Conservation (phyloP, 371 early-diverging fungal genomes). For the Caulochytrium protostelioides region DNA sequence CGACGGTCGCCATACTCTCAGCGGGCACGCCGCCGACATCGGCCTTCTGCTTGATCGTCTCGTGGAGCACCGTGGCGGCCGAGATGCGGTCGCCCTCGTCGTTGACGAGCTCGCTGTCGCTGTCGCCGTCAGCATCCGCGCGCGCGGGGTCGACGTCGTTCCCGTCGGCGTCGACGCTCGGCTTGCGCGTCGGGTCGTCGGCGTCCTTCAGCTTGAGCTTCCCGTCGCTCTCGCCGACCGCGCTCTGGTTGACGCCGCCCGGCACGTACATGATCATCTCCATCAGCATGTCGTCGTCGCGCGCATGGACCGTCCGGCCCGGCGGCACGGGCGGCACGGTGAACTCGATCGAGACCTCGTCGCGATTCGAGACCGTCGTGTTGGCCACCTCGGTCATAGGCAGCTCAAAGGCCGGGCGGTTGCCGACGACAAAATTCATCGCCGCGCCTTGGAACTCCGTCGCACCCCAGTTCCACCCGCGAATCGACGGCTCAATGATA, state of each 20-base stretch:
- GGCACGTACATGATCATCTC: conserved; percentile 88
- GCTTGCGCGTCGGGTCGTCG: conserved; percentile 1
- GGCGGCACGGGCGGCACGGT: conserved; percentile 14
- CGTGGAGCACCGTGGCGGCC: conserved; percentile 60
- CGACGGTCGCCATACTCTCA: conserved; percentile 72
- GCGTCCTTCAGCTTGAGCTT: conserved; percentile 7
- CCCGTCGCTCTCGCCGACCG: conserved; percentile 15
- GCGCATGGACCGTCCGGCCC: neutral
- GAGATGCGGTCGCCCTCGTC: conserved; percentile 30
- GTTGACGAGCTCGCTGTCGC: conserved; percentile 26
- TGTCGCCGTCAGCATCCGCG: conserved; percentile 42
- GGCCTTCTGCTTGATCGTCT: conserved; percentile 71
- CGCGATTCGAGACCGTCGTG: conserved; percentile 62
- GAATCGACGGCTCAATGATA: conserved; percentile 55
- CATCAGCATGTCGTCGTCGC: conserved; percentile 51
- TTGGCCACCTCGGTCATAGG: conserved; percentile 74
- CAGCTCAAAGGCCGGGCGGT: conserved; percentile 73
- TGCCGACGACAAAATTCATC: conserved; percentile 54
- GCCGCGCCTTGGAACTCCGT: conserved; percentile 35
- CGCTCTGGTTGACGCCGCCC: conserved; percentile 40
- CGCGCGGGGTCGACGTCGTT: conserved; percentile 8
- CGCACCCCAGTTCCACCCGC: conserved; percentile 94
- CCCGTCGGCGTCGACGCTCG: conserved; percentile 10
- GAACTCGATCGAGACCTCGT: conserved; percentile 77
- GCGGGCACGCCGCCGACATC: conserved; percentile 68